Evolutionary conservation across 1,139 yeast genomes (phyloP).

Genomic region (Ogataea hybrid): DNA sequence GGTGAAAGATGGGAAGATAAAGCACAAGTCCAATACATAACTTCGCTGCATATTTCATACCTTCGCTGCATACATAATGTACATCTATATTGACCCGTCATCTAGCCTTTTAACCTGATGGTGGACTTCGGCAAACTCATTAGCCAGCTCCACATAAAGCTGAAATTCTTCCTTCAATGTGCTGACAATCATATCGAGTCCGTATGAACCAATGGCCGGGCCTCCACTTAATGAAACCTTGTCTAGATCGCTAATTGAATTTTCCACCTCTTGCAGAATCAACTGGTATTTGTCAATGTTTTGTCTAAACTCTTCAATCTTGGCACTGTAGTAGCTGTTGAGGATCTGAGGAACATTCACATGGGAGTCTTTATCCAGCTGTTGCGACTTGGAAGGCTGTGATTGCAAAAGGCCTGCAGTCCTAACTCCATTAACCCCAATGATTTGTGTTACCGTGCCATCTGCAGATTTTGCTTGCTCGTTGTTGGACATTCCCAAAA

Average conservation of each 20-base stretch:
- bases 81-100: conserved; percentile 15
- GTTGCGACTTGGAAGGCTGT: conserved; percentile 16
- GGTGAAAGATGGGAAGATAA: not conserved
- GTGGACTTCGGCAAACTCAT: conserved; percentile 85
- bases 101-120: conserved; percentile 51
- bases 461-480: conserved; percentile 19
- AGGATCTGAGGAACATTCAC: conserved; percentile 34
- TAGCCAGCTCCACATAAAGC: conserved; percentile 88
- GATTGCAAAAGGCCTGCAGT: conserved; percentile 18
- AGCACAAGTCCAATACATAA: not conserved
- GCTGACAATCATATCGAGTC: conserved; percentile 54
- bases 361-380: conserved; percentile 21
- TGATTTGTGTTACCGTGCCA: conserved; percentile 23
- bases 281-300: conserved; percentile 68
- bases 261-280: conserved; percentile 68
- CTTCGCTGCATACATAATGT: conserved; percentile 9
- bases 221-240: conserved; percentile 30
- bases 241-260: conserved; percentile 72
- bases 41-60: conserved; percentile 4
- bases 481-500: conserved; percentile 20
- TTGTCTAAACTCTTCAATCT: conserved; percentile 48
- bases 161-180: conserved; percentile 81
- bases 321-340: conserved; percentile 51
- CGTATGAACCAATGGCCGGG: conserved; percentile 37
- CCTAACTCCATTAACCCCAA: conserved; percentile 32